Percentiles rank a stretch among this genome's conserved stretches.
Conservation (phyloP, 169 alveolate genomes). For the Amoebophrya sp. region DNA sequence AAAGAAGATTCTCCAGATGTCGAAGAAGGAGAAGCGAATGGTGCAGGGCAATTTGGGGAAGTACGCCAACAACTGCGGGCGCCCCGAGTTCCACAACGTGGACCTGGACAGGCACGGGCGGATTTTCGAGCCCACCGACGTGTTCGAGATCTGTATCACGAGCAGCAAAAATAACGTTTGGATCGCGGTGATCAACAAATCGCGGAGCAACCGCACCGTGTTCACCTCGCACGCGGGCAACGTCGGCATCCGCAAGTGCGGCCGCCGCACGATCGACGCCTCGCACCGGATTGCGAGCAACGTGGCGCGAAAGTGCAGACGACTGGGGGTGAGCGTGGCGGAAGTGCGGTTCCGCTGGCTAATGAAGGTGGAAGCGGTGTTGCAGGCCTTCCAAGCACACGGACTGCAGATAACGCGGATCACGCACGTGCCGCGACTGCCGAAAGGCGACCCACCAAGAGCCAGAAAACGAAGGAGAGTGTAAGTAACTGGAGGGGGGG, state of each 20-base stretch:
- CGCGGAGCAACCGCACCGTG: constrained; percentile 51
- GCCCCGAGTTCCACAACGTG: constrained; percentile 64
- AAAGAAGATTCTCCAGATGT: not conserved
- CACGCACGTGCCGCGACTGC: constrained; percentile 63
- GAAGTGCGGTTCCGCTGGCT: constrained; percentile 60
- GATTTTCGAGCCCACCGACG: constrained; percentile 63
- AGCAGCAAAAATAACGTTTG: constrained; percentile 61
- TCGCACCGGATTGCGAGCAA: constrained; percentile 67
- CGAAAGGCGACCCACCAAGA: constrained; percentile 58
- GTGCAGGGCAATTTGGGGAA: not conserved
- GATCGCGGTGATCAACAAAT: constrained; percentile 41
- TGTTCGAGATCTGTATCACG: constrained; percentile 51
- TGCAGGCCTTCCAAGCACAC: constrained; percentile 64
- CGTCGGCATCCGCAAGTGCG: constrained; percentile 56
- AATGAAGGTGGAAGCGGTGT: constrained; percentile 53
- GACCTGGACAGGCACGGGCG: constrained; percentile 57
- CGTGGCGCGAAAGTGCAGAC: constrained; percentile 62
- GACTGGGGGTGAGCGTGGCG: constrained; percentile 56
- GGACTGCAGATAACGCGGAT: constrained; percentile 54
- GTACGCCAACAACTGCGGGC: constrained; percentile 24
- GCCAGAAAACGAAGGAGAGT: constrained; percentile 63
- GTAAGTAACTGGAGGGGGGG: too few relatives aligned
- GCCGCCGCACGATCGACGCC: constrained; percentile 56
- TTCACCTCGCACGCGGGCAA: constrained; percentile 49
- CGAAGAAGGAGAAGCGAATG: not conserved